Conservation (phyloP, 2,329 filamentous ascomycete species). For the Coniochaeta ligniaria region DNA sequence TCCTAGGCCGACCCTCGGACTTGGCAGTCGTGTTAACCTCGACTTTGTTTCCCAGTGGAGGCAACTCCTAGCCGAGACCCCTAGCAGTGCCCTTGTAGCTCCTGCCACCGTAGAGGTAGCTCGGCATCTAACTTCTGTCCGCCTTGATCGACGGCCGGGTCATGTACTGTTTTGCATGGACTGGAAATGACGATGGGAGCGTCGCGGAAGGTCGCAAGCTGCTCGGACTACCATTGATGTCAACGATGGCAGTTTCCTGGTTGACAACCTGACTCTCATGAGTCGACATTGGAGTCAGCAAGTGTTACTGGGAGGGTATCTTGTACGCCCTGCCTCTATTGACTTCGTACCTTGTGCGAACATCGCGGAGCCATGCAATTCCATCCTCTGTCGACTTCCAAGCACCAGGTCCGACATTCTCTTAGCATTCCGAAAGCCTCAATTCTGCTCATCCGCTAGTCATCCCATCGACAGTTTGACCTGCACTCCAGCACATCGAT, state of each 20-base stretch:
- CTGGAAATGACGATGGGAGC: background rate
- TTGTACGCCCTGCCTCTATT: no score
- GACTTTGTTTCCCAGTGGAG: background rate
- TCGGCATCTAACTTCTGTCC: background rate
- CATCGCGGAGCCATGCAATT: background rate
- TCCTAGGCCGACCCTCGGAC: background rate
- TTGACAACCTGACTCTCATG: background rate
- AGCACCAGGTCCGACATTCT: background rate
- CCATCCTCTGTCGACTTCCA: background rate
- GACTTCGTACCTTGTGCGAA: no score
- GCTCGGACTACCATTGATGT: no score
- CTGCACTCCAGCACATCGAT: background rate
- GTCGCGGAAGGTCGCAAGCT: no score
- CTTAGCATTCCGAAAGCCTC: background rate
- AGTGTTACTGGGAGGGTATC: background rate
- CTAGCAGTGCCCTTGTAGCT: background rate
- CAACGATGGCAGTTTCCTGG: background rate
- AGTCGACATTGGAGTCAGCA: background rate
- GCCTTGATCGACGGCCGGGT: background rate
- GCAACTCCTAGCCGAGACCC: background rate
- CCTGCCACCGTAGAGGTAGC: background rate
- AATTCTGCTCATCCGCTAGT: background rate
- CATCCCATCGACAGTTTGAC: background rate
- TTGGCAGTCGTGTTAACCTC: background rate
- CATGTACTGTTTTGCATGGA: background rate